Evolutionary conservation across 2,329 filamentous ascomycete species (phyloP), one percentile per base, ranked within the genome.

Genomic region (Epichloe sylvatica): DNA sequence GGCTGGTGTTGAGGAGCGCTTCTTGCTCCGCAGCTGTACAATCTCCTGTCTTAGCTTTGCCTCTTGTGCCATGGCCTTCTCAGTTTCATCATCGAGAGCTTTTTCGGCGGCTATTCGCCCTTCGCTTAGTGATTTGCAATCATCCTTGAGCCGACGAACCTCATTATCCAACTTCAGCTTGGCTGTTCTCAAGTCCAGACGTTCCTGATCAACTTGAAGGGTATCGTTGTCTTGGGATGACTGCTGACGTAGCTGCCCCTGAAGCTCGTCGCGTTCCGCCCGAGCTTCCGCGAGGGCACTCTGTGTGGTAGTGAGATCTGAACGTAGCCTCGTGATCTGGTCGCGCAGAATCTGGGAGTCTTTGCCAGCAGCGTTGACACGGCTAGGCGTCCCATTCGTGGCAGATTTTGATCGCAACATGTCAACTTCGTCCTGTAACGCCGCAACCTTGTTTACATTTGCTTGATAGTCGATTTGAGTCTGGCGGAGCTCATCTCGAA

Each of bases 381-480:
- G 79, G 43, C 54, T 50, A 9, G 47, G 51, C 25, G 45, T 52
- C 12, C 34, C 44, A 15, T 30, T 37, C 5, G 37, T 39, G 35
- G 37, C 23, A 35, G 49, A 35, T 36, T 48, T 62, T 34, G 49
- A 58, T 61, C 88, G 83, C 13, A 90, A 67, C 30, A 86, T 77
- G 48, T 86, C 81, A n/a, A 88, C 73, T 61, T 89, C 85, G 55
- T 89, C 84, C 60, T 90, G 83, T 19, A 90, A 64, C 7, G 75
- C 74, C 51, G 84, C 77, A 2, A 81, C 70, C 61, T 81, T 86
- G 55, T 85, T 81, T 45, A 72, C 70, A 52, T 86, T 72, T 1
- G 72, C 62, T 55, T 80, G 76, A 59, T 79, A 75, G 55, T 83
- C 79, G 21, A 82, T 73, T 54, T 81, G 78, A 25, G 77, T 77